Evolutionary conservation across 2,329 filamentous ascomycete species (phyloP).

Genomic region (Cladosporium austrohemisphaericum): DNA sequence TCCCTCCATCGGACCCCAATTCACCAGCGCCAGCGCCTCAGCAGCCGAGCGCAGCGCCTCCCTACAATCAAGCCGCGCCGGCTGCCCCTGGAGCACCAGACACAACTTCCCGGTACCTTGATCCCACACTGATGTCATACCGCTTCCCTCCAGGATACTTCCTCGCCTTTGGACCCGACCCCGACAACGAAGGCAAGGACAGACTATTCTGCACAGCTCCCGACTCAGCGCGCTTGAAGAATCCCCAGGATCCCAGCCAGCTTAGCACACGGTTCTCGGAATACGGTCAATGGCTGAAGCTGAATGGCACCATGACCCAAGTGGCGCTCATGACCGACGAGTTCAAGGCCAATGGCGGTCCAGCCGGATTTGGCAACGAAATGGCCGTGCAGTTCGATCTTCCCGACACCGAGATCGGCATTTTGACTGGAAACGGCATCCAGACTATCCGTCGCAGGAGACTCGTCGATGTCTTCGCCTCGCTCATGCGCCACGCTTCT

Average conservation of each 20-base stretch:
- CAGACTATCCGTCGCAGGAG: slow-evolving; percentile 79
- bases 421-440: slow-evolving; percentile 86
- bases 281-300: slow-evolving; percentile 71
- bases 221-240: slow-evolving; percentile 76
- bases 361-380: slow-evolving; percentile 87
- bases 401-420: slow-evolving; percentile 74
- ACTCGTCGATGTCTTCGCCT: slow-evolving; percentile 87
- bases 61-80: slow-evolving; percentile 20
- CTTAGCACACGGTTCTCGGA: slow-evolving; percentile 66
- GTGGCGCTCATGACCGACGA: slow-evolving; percentile 64
- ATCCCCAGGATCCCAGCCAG: slow-evolving; percentile 42
- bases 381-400: slow-evolving; percentile 93
- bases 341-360: slow-evolving; percentile 64
- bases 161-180: slow-evolving; percentile 67
- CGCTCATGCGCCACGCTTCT: slow-evolving; percentile 61
- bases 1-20: slow-evolving; percentile 61
- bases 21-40: slow-evolving; percentile 21
- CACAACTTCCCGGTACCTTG: slow-evolving; percentile 33
- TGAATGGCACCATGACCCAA: slow-evolving; percentile 37
- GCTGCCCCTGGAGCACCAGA: slow-evolving; percentile 25
- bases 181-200: slow-evolving; percentile 44
- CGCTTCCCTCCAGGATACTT: slow-evolving; percentile 86
- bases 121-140: slow-evolving; percentile 34
- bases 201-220: slow-evolving; percentile 81
- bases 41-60: slow-evolving; percentile 17